Evolutionary conservation across 768 basidiomycete species (phyloP).

Genomic region (Gyrodon lividus): DNA sequence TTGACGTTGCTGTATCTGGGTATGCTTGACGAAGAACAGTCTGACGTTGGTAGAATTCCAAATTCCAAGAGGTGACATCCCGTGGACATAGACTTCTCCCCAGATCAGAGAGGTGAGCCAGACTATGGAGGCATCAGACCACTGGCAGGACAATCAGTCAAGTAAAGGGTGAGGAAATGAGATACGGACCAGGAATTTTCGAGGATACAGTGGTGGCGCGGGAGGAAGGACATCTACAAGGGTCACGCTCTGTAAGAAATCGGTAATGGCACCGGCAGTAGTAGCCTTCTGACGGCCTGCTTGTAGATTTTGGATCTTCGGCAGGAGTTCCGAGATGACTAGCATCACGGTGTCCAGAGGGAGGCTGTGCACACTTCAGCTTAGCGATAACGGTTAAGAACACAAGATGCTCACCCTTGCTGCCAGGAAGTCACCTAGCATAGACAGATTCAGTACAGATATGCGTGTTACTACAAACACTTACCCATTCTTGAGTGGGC

Average conservation of each 20-base stretch:
- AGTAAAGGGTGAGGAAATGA: not conserved
- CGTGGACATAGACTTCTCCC: conserved; percentile 93
- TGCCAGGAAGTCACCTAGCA: conserved; percentile 88
- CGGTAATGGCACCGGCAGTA: conserved; percentile 66
- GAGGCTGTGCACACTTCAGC: conserved; percentile 47
- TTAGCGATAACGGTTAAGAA: conserved; percentile 1
- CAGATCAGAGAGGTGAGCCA: conserved; percentile 95
- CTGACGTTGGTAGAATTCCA: conserved; percentile 91
- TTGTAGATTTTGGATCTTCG: conserved; percentile 82
- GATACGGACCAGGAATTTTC: conserved; percentile 70
- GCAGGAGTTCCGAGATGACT: conserved; percentile 83
- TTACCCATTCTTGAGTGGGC: conserved; percentile 96
- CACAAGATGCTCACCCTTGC: conserved; percentile 64
- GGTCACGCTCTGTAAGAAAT: conserved; percentile 69
- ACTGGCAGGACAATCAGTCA: conserved; percentile 44
- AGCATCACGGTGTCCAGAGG: conserved; percentile 88
- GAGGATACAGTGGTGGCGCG: conserved; percentile 58
- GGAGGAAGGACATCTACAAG: conserved; percentile 76
- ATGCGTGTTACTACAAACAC: conserved; percentile 13
- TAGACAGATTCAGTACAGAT: conserved; percentile 2
- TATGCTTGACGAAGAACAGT: conserved; percentile 89
- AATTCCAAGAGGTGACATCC: conserved; percentile 81
- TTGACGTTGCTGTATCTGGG: conserved; percentile 64
- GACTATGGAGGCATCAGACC: conserved; percentile 87
- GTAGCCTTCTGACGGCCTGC: conserved; percentile 59